Percentiles rank a stretch among this genome's conserved stretches.
Conservation (phyloP, 2,329 filamentous ascomycete genomes). For the Colletotrichum sp. region DNA sequence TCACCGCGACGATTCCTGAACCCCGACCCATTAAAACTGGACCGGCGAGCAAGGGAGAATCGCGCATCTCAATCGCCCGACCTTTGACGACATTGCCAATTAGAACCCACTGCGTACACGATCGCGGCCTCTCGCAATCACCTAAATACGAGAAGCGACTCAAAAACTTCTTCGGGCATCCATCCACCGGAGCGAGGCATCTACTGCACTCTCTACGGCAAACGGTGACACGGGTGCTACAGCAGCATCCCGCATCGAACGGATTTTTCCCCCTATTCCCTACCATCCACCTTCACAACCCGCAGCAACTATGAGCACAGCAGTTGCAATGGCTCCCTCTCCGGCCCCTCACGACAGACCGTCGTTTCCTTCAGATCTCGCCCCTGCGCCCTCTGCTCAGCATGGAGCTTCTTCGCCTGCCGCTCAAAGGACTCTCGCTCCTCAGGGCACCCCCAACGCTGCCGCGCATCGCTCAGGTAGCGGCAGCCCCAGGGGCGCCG, state of each 20-base stretch:
- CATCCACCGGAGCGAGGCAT: background rate
- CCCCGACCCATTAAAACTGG: slow-evolving; percentile 14
- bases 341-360: slow-evolving; percentile 70
- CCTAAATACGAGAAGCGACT: background rate
- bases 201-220: background rate
- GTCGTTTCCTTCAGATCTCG: slow-evolving; percentile 58
- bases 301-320: slow-evolving; percentile 64
- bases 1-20: slow-evolving; percentile 9
- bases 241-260: slow-evolving; percentile 6
- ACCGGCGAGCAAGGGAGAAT: slow-evolving; percentile 19
- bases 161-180: background rate
- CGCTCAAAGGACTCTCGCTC: slow-evolving; percentile 45
- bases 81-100: slow-evolving; percentile 9
- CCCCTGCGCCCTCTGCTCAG: slow-evolving; percentile 32
- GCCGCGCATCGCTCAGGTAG: slow-evolving; percentile 55
- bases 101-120: background rate
- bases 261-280: background rate
- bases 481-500: slow-evolving; percentile 55
- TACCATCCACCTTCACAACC: background rate
- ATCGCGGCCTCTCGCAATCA: background rate
- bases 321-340: slow-evolving; percentile 72
- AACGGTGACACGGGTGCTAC: background rate
- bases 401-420: slow-evolving; percentile 47
- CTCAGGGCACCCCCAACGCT: slow-evolving; percentile 46
- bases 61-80: slow-evolving; percentile 10